Evolutionary conservation across 1,284 basidiomycete species (phyloP).

Genomic region (Mycena citricolor): DNA sequence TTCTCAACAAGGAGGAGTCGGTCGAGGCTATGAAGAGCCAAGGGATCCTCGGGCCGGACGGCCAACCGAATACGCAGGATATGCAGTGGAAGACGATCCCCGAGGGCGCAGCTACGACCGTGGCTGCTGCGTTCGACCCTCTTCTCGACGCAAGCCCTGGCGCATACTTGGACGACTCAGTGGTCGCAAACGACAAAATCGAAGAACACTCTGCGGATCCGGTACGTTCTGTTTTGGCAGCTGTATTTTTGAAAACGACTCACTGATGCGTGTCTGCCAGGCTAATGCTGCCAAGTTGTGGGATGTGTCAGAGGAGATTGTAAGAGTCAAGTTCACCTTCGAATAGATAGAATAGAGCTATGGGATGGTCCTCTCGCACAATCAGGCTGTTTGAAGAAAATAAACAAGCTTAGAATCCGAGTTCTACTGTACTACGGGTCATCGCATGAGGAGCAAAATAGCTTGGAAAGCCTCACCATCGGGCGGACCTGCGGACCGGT

Average conservation of each 20-base stretch:
- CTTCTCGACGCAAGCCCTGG: not conserved
- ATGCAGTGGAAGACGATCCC: not conserved
- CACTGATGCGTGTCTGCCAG: too few species aligned
- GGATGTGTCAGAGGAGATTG: slow-evolving; percentile 1
- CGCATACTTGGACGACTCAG: slow-evolving; percentile 1
- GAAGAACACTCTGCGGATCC: not conserved
- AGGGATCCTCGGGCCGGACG: not conserved
- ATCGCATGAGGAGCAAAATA: too few species aligned
- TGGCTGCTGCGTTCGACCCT: not conserved
- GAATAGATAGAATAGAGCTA: too few species aligned
- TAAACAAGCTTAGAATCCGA: too few species aligned
- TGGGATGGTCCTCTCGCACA: too few species aligned
- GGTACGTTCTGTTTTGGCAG: not conserved
- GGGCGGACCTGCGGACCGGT: too few species aligned
- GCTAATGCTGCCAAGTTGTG: slow-evolving; percentile 1
- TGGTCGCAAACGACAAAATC: not conserved
- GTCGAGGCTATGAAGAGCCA: not conserved
- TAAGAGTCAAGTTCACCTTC: slow-evolving; percentile 3
- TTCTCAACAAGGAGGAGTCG: not conserved
- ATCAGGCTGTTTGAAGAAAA: too few species aligned
- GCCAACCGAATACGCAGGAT: not conserved
- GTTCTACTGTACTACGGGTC: too few species aligned
- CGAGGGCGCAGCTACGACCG: slow-evolving; percentile 1
- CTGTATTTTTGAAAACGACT: not conserved
- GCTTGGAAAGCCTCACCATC: too few species aligned